Conservation (phyloP, 2,329 filamentous ascomycete genomes). For the Ceratocystis papillata region DNA sequence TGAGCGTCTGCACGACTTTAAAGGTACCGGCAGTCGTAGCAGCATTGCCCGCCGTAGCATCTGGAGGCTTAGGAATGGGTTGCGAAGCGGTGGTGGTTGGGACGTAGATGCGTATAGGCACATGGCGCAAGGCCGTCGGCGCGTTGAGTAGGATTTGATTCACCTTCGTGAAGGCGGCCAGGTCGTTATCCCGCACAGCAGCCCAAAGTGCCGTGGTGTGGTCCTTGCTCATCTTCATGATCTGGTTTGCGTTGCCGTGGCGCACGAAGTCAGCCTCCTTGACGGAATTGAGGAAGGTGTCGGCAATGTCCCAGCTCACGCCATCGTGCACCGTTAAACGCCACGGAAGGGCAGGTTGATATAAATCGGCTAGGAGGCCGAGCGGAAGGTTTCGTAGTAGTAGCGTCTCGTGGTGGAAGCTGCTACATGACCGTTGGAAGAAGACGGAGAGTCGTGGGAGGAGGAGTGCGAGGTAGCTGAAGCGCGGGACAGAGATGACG, state of each 20-base stretch:
- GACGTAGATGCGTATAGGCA: constrained; percentile 84
- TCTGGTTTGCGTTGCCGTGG: constrained; percentile 77
- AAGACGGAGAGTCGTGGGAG: constrained; percentile 45
- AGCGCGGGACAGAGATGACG: constrained; percentile 45
- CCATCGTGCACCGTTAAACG: constrained; percentile 45
- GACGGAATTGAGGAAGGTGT: constrained; percentile 53
- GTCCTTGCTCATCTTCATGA: constrained; percentile 78
- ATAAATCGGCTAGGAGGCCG: constrained; percentile 46
- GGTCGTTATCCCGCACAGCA: constrained; percentile 67
- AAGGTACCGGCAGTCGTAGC: constrained; percentile 42
- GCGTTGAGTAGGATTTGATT: constrained; percentile 67
- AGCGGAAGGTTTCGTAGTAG: constrained; percentile 44
- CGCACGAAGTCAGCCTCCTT: constrained; percentile 77
- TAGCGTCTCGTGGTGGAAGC: constrained; percentile 48
- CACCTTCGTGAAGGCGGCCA: constrained; percentile 59
- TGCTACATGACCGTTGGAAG: constrained; percentile 45
- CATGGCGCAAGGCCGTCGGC: constrained; percentile 61
- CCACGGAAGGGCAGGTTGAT: constrained; percentile 46
- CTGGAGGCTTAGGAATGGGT: constrained; percentile 28
- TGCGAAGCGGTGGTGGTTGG: constrained; percentile 48
- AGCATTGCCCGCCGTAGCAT: background rate
- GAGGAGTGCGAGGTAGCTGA: constrained; percentile 49
- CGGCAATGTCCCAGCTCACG: constrained; percentile 47
- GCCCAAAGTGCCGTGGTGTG: constrained; percentile 77
- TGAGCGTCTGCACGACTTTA: constrained; percentile 64